Conservation (phyloP, 768 basidiomycete genomes). For the Russula sp. region DNA sequence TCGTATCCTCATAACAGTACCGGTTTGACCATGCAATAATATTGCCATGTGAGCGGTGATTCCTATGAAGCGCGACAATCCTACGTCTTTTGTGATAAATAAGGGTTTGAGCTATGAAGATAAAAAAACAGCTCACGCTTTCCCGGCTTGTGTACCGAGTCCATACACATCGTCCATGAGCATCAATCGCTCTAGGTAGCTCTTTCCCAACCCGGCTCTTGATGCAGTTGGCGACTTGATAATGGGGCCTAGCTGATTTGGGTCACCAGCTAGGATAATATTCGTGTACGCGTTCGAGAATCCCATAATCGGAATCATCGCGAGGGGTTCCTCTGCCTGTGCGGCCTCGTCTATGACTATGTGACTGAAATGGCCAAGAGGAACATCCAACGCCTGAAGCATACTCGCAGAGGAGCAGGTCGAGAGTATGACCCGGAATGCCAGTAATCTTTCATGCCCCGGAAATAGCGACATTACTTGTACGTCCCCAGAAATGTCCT, state of each 20-base stretch:
- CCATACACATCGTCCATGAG: constrained; percentile 35
- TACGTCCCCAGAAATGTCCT: constrained; percentile 40
- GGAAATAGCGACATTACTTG: constrained; percentile 37
- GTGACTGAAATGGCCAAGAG: constrained; percentile 54
- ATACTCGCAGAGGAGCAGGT: constrained; percentile 56
- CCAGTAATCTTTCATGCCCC: constrained; percentile 40
- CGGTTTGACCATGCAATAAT: constrained; percentile 59
- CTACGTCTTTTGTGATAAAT: constrained; percentile 19
- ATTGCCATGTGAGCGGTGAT: constrained; percentile 32
- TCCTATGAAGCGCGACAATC: constrained; percentile 25
- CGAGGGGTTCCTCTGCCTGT: constrained; percentile 56
- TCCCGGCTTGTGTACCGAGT: constrained; percentile 30
- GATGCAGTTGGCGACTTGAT: constrained; percentile 36
- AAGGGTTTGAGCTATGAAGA: neutral
- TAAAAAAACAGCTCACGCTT: constrained; percentile 35
- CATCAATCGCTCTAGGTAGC: constrained; percentile 42
- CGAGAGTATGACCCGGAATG: constrained; percentile 53
- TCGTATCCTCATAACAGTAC: constrained; percentile 39
- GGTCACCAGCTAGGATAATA: constrained; percentile 41
- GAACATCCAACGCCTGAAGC: constrained; percentile 47
- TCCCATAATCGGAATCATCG: constrained; percentile 45
- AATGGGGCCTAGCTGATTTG: constrained; percentile 40
- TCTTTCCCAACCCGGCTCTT: constrained; percentile 34
- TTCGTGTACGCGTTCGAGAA: constrained; percentile 38
- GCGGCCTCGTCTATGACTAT: constrained; percentile 67